A percentile compares a stretch with the other conserved stretches of the same genome.
These are phyloP conservation scores for Tolypocladium tropicale DNA, from an alignment of 2,329 filamentous ascomycete species.

Conservation along the genomic window DNA sequence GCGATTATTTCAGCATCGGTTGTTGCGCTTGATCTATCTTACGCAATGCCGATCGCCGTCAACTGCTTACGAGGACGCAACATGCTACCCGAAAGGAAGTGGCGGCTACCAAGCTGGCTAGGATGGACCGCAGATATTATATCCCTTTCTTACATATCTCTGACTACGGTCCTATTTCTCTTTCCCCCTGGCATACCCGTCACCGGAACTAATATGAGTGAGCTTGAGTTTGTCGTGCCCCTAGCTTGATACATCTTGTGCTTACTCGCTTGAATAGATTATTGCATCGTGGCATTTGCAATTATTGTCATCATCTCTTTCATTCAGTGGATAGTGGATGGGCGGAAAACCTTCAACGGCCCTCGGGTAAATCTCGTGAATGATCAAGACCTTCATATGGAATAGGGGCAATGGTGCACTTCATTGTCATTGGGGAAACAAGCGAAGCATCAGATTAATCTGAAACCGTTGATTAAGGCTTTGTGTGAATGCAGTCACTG, in stretches of 20 bases:
- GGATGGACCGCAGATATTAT: slow-evolving; percentile 24
- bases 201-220: slow-evolving; percentile 55
- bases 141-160: slow-evolving; percentile 51
- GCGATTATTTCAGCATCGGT: slow-evolving; percentile 63
- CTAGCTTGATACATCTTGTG: too few relatives aligned
- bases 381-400: not conserved
- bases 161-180: slow-evolving; percentile 63
- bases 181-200: slow-evolving; percentile 59
- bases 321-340: slow-evolving; percentile 34
- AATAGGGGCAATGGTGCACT: not conserved
- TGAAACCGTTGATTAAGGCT: too few relatives aligned
- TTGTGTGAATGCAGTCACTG: too few relatives aligned
- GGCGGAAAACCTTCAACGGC: slow-evolving; percentile 32
- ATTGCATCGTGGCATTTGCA: slow-evolving; percentile 35
- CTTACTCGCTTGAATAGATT: slow-evolving; percentile 16
- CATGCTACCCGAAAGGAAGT: slow-evolving; percentile 44
- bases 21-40: slow-evolving; percentile 61
- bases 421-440: too few relatives aligned
- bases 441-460: too few relatives aligned
- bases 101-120: slow-evolving; percentile 21
- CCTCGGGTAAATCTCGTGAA: slow-evolving; percentile 10
- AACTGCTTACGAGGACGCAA: slow-evolving; percentile 55
- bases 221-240: not conserved
- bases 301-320: slow-evolving; percentile 31
- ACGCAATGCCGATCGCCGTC: slow-evolving; percentile 63